Evolutionary conservation across 1,284 basidiomycete genomes (phyloP).

Genomic region (Wolfiporia cocos): DNA sequence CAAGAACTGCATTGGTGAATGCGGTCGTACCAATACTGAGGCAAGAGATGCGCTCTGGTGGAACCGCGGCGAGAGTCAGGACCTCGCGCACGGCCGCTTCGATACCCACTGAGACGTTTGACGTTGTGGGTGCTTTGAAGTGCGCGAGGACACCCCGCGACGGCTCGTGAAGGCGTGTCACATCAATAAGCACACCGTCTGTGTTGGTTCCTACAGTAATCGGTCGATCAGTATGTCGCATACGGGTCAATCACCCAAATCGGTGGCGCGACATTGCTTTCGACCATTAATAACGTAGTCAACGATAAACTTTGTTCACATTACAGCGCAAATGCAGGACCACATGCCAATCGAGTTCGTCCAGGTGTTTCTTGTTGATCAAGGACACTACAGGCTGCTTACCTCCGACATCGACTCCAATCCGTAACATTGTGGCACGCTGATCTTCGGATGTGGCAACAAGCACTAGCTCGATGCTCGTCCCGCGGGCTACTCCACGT

Average conservation of each 20-base stretch:
- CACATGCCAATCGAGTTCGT: not conserved
- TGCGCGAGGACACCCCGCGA: constrained; percentile 39
- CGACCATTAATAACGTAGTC: not conserved
- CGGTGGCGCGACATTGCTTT: not conserved
- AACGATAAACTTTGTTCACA: not conserved
- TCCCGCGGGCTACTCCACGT: no score
- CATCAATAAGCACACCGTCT: constrained; percentile 47
- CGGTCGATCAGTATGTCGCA: no score
- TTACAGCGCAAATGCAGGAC: not conserved
- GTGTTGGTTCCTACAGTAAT: constrained; percentile 41
- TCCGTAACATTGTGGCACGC: constrained; percentile 5
- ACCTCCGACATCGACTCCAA: constrained; percentile 12
- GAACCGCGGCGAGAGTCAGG: constrained; percentile 28
- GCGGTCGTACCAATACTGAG: constrained; percentile 46
- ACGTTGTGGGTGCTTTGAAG: constrained; percentile 46
- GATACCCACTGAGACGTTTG: constrained; percentile 47
- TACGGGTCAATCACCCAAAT: no score
- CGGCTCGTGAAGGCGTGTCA: constrained; percentile 27
- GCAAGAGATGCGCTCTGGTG: constrained; percentile 30
- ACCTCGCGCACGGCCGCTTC: constrained; percentile 36
- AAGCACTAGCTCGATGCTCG: no score
- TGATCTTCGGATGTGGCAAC: no score
- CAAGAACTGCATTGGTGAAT: constrained; percentile 51
- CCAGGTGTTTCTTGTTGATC: no score
- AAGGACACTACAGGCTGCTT: not conserved